Evolutionary conservation across 164 flowering plant genomes (phyloP), one percentile per base, ranked within the genome.

Genomic region (Magnolia kwangsiensis): DNA sequence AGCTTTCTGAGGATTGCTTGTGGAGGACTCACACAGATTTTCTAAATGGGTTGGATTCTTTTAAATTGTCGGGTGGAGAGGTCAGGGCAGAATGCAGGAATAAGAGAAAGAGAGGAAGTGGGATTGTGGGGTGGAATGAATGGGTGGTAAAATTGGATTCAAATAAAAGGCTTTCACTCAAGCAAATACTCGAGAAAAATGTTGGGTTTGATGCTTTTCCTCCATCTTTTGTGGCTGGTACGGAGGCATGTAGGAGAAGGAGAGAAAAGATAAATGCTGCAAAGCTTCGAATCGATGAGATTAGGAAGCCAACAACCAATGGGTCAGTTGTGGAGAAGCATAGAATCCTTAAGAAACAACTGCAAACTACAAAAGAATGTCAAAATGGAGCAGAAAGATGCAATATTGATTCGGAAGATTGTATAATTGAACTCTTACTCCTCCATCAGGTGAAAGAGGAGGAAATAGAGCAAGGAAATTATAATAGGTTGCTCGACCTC

Each of bases 391-490:
- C 68, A 75, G 50, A 78, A 27, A n/a, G 51, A 19, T 72, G 50
- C 69, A 83, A 65, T 24, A 55, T 90, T 66, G 95, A 92, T 81
- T 91, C 93, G 90, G 98, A 96, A 78, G 99, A 96, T 82, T 81
- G 86, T 72, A 81, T 92, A 18, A 90, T 96, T 78, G 97, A 94
- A 77, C 86, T 92, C 18, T 95, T 94, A 13, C 86, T 96, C 4
- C 92, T 96, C 45, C 97, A 90, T 84, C 81, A 74, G 76, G 97
- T 90, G 65, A 83, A 83, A 59, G 98, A 91, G 75, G 93, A 89
- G 59, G 96, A 96, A 75, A 94, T 94, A 70, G 95, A 86, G 84
- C 89, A 86, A 77, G 99, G 97, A 4, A 82, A 92, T 72, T 94
- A 92, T 83, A 92, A 88, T 29, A 73, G 85, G 24, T 82, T 94